These are phyloP conservation scores for Alternaria arborescens DNA, from an alignment of 2,329 filamentous ascomycete species.

Conservation along the genomic window DNA sequence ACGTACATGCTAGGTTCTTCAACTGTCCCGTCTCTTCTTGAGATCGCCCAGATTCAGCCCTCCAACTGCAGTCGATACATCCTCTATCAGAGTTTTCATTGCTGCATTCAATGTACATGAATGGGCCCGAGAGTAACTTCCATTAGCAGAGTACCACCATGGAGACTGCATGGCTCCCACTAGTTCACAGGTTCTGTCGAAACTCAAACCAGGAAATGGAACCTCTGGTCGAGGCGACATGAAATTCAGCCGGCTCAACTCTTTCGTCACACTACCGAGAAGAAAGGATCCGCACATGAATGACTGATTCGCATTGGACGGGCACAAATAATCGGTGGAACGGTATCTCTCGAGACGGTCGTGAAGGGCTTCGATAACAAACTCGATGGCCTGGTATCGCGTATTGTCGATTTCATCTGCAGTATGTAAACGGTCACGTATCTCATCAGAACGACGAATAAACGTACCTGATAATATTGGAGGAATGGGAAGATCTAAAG, in stretches of 20 bases:
- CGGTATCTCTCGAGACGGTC: neutral
- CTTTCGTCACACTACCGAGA: neutral
- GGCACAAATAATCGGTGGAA: neutral
- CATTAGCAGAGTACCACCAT: neutral
- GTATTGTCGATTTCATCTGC: neutral
- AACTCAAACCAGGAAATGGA: neutral
- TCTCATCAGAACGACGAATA: rapidly evolving
- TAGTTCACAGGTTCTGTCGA: neutral
- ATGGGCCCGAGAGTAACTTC: neutral
- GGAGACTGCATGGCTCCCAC: neutral
- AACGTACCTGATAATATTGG: neutral
- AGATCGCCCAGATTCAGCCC: neutral
- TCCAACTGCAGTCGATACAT: neutral
- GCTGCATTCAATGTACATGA: neutral
- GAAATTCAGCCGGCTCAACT: neutral
- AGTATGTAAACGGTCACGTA: neutral
- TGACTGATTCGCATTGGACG: neutral
- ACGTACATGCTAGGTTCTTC: neutral
- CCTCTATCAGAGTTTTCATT: neutral
- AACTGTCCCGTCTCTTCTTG: neutral
- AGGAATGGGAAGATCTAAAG: neutral
- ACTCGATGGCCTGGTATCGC: neutral
- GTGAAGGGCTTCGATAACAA: neutral
- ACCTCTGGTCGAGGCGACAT: neutral
- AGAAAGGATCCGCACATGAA: neutral